phyloP scores from a whole-genome alignment of 257 asterid species.

The Ilex asprella region DNA sequence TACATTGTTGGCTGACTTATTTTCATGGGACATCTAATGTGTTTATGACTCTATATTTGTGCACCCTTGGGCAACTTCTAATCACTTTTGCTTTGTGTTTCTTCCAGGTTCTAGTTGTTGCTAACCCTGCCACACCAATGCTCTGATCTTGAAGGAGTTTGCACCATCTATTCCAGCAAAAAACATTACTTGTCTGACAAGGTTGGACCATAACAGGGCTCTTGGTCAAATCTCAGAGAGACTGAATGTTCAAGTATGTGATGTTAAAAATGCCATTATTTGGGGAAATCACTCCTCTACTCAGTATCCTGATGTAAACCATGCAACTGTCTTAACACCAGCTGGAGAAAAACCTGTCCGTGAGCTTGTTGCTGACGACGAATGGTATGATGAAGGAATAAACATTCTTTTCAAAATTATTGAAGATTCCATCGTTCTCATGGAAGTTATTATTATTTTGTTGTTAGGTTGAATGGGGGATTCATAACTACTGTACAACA shows the following conservation, averaged over 20 bases:
- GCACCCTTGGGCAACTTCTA: not conserved
- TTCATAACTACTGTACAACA: constrained; percentile 84
- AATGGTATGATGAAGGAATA: constrained; percentile 38
- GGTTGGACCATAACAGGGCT: constrained; percentile 98
- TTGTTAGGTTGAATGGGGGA: constrained; percentile 67
- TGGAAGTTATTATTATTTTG: not conserved
- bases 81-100: not conserved
- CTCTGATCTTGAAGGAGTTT: constrained; percentile 79
- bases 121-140: constrained; percentile 96
- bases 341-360: constrained; percentile 80
- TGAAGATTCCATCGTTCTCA: not conserved
- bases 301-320: constrained; percentile 94
- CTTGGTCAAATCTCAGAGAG: constrained; percentile 92
- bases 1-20: too few species aligned
- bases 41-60: too few species aligned
- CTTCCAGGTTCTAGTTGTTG: constrained; percentile 87
- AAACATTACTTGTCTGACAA: constrained; percentile 79
- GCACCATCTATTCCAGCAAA: constrained; percentile 89
- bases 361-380: constrained; percentile 64
- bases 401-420: not conserved
- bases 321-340: constrained; percentile 66
- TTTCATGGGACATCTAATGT: too few species aligned
- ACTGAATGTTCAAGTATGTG: constrained; percentile 69
- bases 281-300: constrained; percentile 98
- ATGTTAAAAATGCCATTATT: constrained; percentile 81